Evolutionary conservation across 805 yeast species (phyloP).

Genomic region (Myxozyma neglecta): DNA sequence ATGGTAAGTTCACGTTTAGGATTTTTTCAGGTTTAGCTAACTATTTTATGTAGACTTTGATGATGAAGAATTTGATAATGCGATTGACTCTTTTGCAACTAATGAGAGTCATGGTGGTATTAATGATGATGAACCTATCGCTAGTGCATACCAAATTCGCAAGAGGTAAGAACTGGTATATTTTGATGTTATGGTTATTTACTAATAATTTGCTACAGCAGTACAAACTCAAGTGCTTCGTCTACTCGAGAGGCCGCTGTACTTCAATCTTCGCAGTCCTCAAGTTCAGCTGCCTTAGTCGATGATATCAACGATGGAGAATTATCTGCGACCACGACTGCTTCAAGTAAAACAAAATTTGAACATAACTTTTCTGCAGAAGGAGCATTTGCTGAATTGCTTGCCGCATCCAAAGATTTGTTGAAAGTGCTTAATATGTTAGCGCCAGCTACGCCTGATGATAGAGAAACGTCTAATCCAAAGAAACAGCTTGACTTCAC

Average conservation of each 20-base stretch:
- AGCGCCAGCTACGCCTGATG: constrained; percentile 13
- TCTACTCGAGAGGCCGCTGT: neutral
- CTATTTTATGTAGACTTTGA: neutral
- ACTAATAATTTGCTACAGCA: neutral
- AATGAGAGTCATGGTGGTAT: neutral
- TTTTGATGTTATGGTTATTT: neutral
- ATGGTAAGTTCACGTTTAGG: neutral
- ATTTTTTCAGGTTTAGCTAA: neutral
- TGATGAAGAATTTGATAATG: neutral
- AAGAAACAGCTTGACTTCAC: constrained; percentile 24
- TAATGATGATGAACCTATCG: neutral
- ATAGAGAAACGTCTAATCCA: constrained; percentile 17
- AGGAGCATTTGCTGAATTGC: constrained; percentile 27
- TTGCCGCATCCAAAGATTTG: constrained; percentile 19
- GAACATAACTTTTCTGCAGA: constrained; percentile 33
- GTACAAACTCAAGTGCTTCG: neutral
- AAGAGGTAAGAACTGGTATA: neutral
- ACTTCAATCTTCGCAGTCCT: neutral
- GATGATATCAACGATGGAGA: neutral
- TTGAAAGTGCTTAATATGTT: neutral
- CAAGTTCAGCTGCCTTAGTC: neutral
- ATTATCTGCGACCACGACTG: neutral
- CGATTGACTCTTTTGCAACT: neutral
- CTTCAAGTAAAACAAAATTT: constrained; percentile 17
- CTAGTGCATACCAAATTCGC: neutral